A percentile compares a stretch with the other conserved stretches of the same genome.
Evolutionary conservation across 2,329 filamentous ascomycete species (phyloP).

Genomic region (Dactylellina leptospora): DNA sequence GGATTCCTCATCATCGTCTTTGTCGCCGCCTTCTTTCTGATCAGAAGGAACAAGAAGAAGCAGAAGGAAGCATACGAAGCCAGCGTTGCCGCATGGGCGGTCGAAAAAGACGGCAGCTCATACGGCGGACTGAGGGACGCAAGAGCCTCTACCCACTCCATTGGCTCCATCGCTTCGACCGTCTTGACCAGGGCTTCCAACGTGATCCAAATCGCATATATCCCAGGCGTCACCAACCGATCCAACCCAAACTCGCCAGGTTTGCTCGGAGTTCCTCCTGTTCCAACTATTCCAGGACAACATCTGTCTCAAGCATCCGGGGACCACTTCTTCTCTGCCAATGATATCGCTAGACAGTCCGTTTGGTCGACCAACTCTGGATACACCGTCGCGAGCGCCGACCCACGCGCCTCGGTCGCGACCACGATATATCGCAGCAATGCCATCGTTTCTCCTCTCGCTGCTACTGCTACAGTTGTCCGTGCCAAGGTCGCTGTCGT

Average conservation of each 20-base stretch:
- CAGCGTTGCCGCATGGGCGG: constrained; percentile 66
- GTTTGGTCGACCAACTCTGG: constrained; percentile 55
- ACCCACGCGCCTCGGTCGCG: constrained; percentile 75
- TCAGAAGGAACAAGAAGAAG: constrained; percentile 82
- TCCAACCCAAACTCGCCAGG: constrained; percentile 83
- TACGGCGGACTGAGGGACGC: constrained; percentile 61
- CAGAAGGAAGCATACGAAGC: constrained; percentile 67
- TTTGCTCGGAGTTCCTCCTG: constrained; percentile 79
- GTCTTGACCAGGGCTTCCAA: constrained; percentile 96
- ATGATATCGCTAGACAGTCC: constrained; percentile 57
- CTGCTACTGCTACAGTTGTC: constrained; percentile 80
- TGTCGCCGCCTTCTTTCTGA: constrained; percentile 80
- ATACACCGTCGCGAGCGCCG: constrained; percentile 61
- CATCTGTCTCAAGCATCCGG: constrained; percentile 54
- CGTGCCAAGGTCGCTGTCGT: constrained; percentile 90
- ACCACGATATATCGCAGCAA: constrained; percentile 95
- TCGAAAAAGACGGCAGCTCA: constrained; percentile 66
- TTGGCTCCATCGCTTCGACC: constrained; percentile 91
- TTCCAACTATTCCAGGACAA: constrained; percentile 81
- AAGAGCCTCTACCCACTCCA: constrained; percentile 78
- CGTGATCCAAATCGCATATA: constrained; percentile 99
- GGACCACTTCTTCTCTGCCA: constrained; percentile 57
- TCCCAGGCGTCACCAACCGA: constrained; percentile 93
- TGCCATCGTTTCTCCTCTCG: constrained; percentile 78
- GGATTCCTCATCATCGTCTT: constrained; percentile 81